Evolutionary conservation across 2,329 filamentous ascomycete genomes (phyloP), one percentile per base, ranked within the genome.

Genomic region (Aureobasidium melanogenum): DNA sequence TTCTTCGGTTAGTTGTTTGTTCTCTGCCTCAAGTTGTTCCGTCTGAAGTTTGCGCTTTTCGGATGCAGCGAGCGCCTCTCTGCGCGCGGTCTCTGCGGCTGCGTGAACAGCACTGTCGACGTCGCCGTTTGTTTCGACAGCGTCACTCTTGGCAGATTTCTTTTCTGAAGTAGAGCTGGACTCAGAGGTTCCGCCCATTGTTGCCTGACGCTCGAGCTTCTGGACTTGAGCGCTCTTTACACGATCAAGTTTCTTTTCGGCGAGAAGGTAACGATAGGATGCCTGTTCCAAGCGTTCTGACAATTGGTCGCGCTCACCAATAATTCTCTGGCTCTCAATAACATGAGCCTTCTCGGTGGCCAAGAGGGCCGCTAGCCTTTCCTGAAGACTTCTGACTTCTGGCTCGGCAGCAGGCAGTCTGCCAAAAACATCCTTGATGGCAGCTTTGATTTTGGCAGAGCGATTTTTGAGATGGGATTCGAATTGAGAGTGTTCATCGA

Each of bases 221-320:
- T 92, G 89, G 1, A 97, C 91, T 62, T 96, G 91, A 17, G 86
- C 78, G 71, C 94, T 99, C 74, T 90, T 93, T 26, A 88, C 84
- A 46, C 94, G 85, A 72, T 99, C 94, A 57, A 97, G 80, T 72
- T 91, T 94, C 78, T 96, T 95, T 73, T 99, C 94, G 0, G 94
- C 94, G 67, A 95, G 89, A 78, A 97, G 90, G 70, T 96, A 97
- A 66, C 94, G 85, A 63, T 96, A 80, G 5, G 91, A 96, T 17
- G 93, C 94, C 36, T 85, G 87, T 71, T 97, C 93, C 22, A 97
- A 80, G 64, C 93, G 88, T 69, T 94, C 89, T 50, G 90, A 90
- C 3, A 96, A 80, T 67, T 89, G 86, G 59, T 95, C 88, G 69
- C 94, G 95, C 69, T 97, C 91, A 7, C 83, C 80, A 52, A 85